phyloP scores from a whole-genome alignment of 768 basidiomycete species.

The Hericium alpestre region DNA sequence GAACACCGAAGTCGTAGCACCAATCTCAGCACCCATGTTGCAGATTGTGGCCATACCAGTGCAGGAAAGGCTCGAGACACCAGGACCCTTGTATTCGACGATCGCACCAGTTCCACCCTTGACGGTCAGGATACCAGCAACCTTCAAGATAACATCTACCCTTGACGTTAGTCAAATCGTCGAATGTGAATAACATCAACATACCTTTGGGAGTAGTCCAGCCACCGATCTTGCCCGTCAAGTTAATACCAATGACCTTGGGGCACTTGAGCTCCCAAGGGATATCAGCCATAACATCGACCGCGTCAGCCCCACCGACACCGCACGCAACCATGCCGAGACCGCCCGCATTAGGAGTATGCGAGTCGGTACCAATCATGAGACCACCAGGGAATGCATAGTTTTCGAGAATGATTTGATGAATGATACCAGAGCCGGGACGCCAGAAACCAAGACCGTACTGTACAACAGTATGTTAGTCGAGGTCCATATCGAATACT shows the following conservation, averaged over 20 bases:
- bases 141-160: slow-evolving; percentile 94
- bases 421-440: slow-evolving; percentile 97
- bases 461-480: slow-evolving; percentile 24
- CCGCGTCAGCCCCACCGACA: slow-evolving; percentile 98
- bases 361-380: slow-evolving; percentile 99
- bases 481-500: not conserved
- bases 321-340: slow-evolving; percentile 99
- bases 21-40: slow-evolving; percentile 99
- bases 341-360: slow-evolving; percentile 98
- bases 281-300: slow-evolving; percentile 96
- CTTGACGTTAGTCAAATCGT: slow-evolving; percentile 5
- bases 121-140: slow-evolving; percentile 96
- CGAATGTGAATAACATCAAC: slow-evolving; percentile 7
- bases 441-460: slow-evolving; percentile 99
- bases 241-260: slow-evolving; percentile 96
- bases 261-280: slow-evolving; percentile 99
- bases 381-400: slow-evolving; percentile 98
- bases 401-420: slow-evolving; percentile 98
- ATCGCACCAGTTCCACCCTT: slow-evolving; percentile 99
- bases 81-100: slow-evolving; percentile 91
- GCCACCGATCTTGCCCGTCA: slow-evolving; percentile 88
- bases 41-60: slow-evolving; percentile 99
- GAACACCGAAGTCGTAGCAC: slow-evolving; percentile 97
- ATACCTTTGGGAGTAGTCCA: slow-evolving; percentile 97
- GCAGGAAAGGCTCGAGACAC: slow-evolving; percentile 92